phyloP scores from a whole-genome alignment of 23 red algal genomes.

The Gracilariopsis chorda region DNA sequence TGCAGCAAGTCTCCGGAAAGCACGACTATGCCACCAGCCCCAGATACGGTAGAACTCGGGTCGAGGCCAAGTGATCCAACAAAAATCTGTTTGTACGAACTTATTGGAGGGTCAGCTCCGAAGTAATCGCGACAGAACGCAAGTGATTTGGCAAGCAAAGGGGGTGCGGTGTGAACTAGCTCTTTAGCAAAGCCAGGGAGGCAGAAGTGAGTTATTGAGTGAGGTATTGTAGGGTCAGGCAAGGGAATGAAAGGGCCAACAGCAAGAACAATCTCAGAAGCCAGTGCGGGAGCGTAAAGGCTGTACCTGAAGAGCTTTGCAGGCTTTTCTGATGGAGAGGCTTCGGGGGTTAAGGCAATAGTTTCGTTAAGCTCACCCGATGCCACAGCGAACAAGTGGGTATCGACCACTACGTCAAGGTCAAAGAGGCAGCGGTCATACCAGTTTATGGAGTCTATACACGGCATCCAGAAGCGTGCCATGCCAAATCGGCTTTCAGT shows the following conservation, averaged over 20 bases:
- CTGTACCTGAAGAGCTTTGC: slow-evolving; percentile 43
- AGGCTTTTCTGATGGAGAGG: neutral
- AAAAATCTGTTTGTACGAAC: slow-evolving; percentile 79
- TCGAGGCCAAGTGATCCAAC: slow-evolving; percentile 50
- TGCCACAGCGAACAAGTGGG: slow-evolving; percentile 45
- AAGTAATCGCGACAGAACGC: slow-evolving; percentile 78
- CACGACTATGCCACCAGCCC: slow-evolving; percentile 77
- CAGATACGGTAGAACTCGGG: slow-evolving; percentile 10
- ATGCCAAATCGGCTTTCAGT: slow-evolving; percentile 54
- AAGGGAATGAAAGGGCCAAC: slow-evolving; percentile 83
- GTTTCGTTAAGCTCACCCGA: slow-evolving; percentile 50
- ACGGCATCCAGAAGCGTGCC: slow-evolving; percentile 76
- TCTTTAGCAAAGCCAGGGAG: slow-evolving; percentile 76
- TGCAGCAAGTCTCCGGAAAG: slow-evolving; percentile 63
- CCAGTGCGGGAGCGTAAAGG: slow-evolving; percentile 28
- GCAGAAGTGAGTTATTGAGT: slow-evolving; percentile 87
- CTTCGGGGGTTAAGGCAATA: neutral
- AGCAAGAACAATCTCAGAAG: slow-evolving; percentile 76
- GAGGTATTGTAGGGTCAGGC: slow-evolving; percentile 73
- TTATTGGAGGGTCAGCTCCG: slow-evolving; percentile 55
- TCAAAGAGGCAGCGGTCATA: slow-evolving; percentile 67
- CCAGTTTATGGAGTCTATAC: slow-evolving; percentile 62
- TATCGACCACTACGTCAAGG: slow-evolving; percentile 43
- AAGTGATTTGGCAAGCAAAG: slow-evolving; percentile 76
- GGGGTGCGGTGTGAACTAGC: slow-evolving; percentile 73